Base-by-base conservation (phyloP, 164 flowering plant genomes). In the Magnolia sinica region DNA sequence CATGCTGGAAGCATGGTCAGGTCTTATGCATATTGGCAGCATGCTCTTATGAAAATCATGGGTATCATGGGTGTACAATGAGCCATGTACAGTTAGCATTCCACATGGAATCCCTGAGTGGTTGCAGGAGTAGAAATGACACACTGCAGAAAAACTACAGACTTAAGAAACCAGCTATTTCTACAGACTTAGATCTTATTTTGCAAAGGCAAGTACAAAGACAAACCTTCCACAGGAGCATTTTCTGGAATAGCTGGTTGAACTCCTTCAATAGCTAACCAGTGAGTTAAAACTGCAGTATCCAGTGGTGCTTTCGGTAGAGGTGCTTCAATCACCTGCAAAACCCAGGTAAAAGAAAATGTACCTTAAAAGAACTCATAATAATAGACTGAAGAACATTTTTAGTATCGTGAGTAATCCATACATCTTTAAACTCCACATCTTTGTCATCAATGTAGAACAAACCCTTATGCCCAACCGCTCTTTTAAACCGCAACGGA, bases 201-300 rank as follows among this genome's bases (percentile, higher is more conserved):
- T 7, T 16, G 51, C 37, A 4, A 74, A 73, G 23, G 18, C 11
- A 59, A 76, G 14, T 52, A 71, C 29, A 77, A 68, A 23, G 27
- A 10, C 19, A 73, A 7, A 92, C 97, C 97, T 90, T 92, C 89
- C 18, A 89, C 80, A 18, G 95, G 89, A 85, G 96, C 93, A 87
- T 94, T 94, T 87, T 94, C 98, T 52, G 99, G 99, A 84, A 94
- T 91, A 14, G 93, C 92, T 79, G 99, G 99, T 79, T 96, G 99
- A 64, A 94, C 95, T 24, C 99, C 98, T 84, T 94, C 98, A 84
- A 96, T 91, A 50, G 99, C 99, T 69, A 96, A 87, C 99, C 99
- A 96, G 78, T 96, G 99, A 80, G 88, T 86, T 61, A 83, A 68
- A 76, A 96, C 82, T 22, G 94, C 81, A 69, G 98, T 85, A 78